Percentiles rank a stretch among this genome's conserved stretches.
phyloP scores from a whole-genome alignment of 1,284 basidiomycete species.

The Marasmius sp. region DNA sequence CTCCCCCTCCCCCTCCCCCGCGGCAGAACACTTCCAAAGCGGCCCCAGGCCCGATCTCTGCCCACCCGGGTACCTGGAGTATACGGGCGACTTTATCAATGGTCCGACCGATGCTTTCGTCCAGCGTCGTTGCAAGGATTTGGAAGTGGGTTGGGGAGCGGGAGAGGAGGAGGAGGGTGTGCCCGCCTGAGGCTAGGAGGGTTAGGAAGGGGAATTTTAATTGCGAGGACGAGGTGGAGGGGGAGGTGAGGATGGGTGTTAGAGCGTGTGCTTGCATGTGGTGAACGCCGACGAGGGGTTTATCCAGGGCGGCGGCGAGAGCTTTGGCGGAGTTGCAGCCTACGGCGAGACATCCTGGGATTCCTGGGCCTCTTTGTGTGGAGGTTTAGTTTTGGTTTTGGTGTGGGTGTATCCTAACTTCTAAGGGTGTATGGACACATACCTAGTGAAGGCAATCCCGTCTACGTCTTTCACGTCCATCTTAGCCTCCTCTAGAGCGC shows the following conservation, averaged over 20 bases:
- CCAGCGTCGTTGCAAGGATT: constrained; percentile 74
- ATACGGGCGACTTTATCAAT: constrained; percentile 81
- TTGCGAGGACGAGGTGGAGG: constrained; percentile 17
- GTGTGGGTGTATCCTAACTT: too few species aligned
- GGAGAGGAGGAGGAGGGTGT: constrained; percentile 84
- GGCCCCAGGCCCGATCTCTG: constrained; percentile 66
- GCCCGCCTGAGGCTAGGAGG: constrained; percentile 87
- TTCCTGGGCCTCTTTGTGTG: constrained; percentile 52
- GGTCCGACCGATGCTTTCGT: constrained; percentile 76
- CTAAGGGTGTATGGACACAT: constrained; percentile 32
- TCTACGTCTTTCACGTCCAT: constrained; percentile 67
- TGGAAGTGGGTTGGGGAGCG: constrained; percentile 57
- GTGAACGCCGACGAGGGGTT: constrained; percentile 87
- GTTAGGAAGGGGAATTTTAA: constrained; percentile 80
- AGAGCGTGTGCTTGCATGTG: constrained; percentile 98
- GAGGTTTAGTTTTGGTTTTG: neutral
- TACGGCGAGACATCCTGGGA: constrained; percentile 78
- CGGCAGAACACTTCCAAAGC: constrained; percentile 73
- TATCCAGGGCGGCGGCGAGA: constrained; percentile 72
- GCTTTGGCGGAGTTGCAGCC: constrained; percentile 79
- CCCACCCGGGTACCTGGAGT: constrained; percentile 60
- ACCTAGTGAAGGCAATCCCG: constrained; percentile 88
- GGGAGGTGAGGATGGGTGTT: constrained; percentile 75
- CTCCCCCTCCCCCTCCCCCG: constrained; percentile 25
- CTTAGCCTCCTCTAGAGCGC: constrained; percentile 66